A percentile compares a stretch with the other conserved stretches of the same genome.
Conservation (phyloP, 169 alveolate genomes). For the Plasmodium vivax region DNA sequence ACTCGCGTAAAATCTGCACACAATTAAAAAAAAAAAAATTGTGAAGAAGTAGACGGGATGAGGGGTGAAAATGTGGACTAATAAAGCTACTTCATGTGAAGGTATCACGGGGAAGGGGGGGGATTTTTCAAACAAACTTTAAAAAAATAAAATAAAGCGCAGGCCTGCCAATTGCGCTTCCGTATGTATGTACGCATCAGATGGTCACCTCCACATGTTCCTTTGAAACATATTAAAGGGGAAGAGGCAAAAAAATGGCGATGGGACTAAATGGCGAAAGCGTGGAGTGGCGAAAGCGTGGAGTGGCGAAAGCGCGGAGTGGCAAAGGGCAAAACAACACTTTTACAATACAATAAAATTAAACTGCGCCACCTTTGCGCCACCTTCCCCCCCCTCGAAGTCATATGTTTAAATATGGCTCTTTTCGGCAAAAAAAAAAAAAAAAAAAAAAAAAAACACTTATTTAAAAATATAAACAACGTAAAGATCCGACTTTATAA, state of each 20-base stretch:
- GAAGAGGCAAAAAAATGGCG: not conserved
- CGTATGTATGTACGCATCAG: not conserved
- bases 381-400: not conserved
- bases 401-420: constrained; percentile 2
- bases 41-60: not conserved
- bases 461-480: not conserved
- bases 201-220: not conserved
- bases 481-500: not conserved
- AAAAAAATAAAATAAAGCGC: not conserved
- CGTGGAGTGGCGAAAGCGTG: not conserved
- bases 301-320: not conserved
- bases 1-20: not conserved
- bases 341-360: not conserved
- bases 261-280: not conserved
- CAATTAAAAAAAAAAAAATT: not conserved
- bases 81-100: not conserved
- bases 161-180: not conserved
- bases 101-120: not conserved
- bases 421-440: not conserved
- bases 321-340: not conserved
- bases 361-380: not conserved
- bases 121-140: not conserved
- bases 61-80: not conserved
- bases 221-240: not conserved
- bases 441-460: not conserved